Evolutionary conservation across 2,329 filamentous ascomycete genomes (phyloP).

Genomic region (Shiraia bambusicola): DNA sequence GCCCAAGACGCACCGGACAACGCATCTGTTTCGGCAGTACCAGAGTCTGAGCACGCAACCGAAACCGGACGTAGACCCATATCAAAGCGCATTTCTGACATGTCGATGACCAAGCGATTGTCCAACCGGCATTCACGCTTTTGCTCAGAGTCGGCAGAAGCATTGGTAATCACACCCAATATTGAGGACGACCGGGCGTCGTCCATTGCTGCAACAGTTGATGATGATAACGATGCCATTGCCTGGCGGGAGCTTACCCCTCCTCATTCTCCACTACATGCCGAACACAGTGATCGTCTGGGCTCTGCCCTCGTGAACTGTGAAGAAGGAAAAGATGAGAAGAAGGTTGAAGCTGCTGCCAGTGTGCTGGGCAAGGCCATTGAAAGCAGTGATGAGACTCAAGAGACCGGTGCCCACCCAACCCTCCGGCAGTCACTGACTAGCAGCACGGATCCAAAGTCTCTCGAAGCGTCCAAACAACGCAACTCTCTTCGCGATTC

Average conservation of each 20-base stretch:
- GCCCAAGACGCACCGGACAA: slow-evolving; percentile 49
- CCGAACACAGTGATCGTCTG: slow-evolving; percentile 9
- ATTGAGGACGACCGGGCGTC: slow-evolving; percentile 48
- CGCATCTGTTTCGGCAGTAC: slow-evolving; percentile 60
- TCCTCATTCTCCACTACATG: slow-evolving; percentile 26
- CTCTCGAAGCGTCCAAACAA: slow-evolving; percentile 9
- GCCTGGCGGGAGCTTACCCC: slow-evolving; percentile 36
- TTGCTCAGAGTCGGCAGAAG: slow-evolving; percentile 41
- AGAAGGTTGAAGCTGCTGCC: no score
- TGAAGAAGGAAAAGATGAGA: no score
- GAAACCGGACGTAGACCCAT: slow-evolving; percentile 20
- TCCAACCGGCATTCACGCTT: slow-evolving; percentile 17
- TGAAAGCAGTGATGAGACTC: neutral
- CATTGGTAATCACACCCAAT: slow-evolving; percentile 31
- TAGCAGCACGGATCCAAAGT: slow-evolving; percentile 38
- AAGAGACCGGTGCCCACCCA: neutral
- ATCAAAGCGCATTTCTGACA: slow-evolving; percentile 42
- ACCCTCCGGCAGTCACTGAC: slow-evolving; percentile 24
- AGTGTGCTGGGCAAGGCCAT: neutral
- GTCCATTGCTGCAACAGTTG: slow-evolving; percentile 57
- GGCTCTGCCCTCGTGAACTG: neutral
- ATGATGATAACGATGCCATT: slow-evolving; percentile 56
- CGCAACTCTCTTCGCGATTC: slow-evolving; percentile 11
- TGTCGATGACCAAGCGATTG: slow-evolving; percentile 31
- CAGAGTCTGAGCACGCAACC: slow-evolving; percentile 23